phyloP scores from a whole-genome alignment of 108 stramenopile genomes.

The Discostella stelligeroides region DNA sequence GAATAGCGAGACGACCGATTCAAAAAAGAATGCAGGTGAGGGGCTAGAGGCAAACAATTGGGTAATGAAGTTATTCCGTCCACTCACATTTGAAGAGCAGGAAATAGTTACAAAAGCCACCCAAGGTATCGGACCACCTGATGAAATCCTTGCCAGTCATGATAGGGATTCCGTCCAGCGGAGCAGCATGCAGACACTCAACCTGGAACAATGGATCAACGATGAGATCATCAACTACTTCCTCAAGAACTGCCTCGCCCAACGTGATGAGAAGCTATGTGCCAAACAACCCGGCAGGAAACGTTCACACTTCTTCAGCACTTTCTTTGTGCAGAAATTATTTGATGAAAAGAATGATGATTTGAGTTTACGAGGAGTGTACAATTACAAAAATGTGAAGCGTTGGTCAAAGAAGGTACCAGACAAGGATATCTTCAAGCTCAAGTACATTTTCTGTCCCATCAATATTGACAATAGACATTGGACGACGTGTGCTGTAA shows the following conservation, averaged over 20 bases:
- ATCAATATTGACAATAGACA: conserved; percentile 89
- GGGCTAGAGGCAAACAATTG: conserved; percentile 59
- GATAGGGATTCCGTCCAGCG: conserved; percentile 78
- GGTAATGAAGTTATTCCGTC: conserved; percentile 62
- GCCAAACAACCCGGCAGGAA: conserved; percentile 57
- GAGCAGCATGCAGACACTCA: conserved; percentile 63
- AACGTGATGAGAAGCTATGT: conserved; percentile 79
- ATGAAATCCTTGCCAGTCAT: conserved; percentile 60
- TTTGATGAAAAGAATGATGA: conserved; percentile 73
- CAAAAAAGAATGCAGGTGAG: conserved; percentile 34
- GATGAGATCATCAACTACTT: conserved; percentile 98
- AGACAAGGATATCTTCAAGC: conserved; percentile 88
- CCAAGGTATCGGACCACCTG: conserved; percentile 51
- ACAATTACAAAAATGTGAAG: conserved; percentile 91
- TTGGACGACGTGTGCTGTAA: conserved; percentile 93
- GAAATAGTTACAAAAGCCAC: conserved; percentile 57
- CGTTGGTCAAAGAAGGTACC: conserved; percentile 92
- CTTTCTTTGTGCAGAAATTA: conserved; percentile 94
- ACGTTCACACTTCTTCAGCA: conserved; percentile 92
- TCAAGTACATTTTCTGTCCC: conserved; percentile 93
- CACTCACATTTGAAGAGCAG: conserved; percentile 68
- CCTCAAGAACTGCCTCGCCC: conserved; percentile 75
- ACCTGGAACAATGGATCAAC: conserved; percentile 90
- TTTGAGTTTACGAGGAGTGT: conserved; percentile 57
- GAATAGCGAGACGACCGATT: no score